Base-by-base conservation (phyloP, 2,329 filamentous ascomycete species). In the Ceratocystis ficicola region DNA sequence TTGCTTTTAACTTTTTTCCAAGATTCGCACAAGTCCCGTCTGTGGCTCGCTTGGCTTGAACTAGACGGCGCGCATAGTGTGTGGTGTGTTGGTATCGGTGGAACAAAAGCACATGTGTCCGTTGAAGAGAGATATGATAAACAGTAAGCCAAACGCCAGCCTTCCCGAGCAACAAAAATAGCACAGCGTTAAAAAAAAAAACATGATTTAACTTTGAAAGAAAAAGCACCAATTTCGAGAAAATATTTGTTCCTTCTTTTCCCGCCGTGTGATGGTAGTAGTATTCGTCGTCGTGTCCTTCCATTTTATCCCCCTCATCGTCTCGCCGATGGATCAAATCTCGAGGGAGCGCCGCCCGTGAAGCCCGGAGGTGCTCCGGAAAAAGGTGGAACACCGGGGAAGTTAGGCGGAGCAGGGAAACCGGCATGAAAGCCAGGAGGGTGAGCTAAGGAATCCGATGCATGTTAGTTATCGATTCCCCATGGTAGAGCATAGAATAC, bases 261-360 rank as follows among this genome's bases (percentile, higher is more conserved):
- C 10, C 25, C 28, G 62, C 20, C 57, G 44, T 28, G 44, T 59
- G 20, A 64, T 52, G 44, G 55, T 65, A 8, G 48, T 28, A 52
- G 22, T 52, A 25, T 10, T 52, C 48, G 48, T 52, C 57, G 64
- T 65, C 17, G 44, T 62, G 25, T n/a, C 63, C 44, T 60, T 61
- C 41, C 62, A 50, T 65, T 41, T 46, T 62, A 12, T 12, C 44
- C 36, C 28, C 30, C 61, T 68, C 78, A 85, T 78, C 81, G 77
- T 75, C 83, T 80, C 65, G 86, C 85, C 67, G 88, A 86, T 68
- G 85, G 86, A 76, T 90, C 87, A 77, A 93, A 93, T 69, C 89
- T 88, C 68, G 87, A 86, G 62, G 86, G 83, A 44, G 76, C 76
- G 68, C 83, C 83, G 70, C 78, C 77, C 68, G 75, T 78, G 73